phyloP scores from a whole-genome alignment of 2,329 filamentous ascomycete genomes.

The Polychaeton citri region DNA sequence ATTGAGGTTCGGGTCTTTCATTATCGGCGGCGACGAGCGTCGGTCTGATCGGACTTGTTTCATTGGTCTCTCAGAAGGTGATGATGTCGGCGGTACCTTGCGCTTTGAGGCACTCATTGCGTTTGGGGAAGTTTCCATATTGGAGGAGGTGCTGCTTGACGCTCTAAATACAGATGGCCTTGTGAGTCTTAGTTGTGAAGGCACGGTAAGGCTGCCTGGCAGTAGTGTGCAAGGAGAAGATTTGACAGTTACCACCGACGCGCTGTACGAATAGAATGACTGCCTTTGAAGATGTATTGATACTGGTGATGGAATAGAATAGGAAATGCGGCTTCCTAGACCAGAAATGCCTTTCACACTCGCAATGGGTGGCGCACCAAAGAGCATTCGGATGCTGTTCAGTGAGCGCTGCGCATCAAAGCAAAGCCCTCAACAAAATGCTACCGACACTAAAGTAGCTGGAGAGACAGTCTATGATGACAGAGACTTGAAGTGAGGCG shows the following conservation, averaged over 20 bases:
- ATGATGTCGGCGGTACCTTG: conserved; percentile 21
- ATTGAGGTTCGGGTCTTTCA: conserved; percentile 12
- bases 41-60: conserved; percentile 20
- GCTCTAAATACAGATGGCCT: background rate
- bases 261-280: too few species aligned
- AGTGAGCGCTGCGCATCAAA: too few species aligned
- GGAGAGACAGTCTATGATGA: too few species aligned
- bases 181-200: background rate
- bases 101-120: conserved; percentile 14
- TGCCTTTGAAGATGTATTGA: too few species aligned
- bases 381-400: background rate
- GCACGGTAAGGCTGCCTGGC: too few species aligned
- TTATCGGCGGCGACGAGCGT: conserved; percentile 9
- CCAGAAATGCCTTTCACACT: background rate
- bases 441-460: too few species aligned
- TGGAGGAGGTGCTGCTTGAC: background rate
- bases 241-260: too few species aligned
- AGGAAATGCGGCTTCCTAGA: background rate
- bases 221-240: too few species aligned
- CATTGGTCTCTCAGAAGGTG: conserved; percentile 17
- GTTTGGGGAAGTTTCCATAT: background rate
- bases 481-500: too few species aligned
- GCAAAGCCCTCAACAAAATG: too few species aligned
- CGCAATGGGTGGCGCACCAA: background rate
- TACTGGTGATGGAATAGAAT: background rate